These are phyloP conservation scores for Perilla frutescens DNA, from an alignment of 257 asterid species.

Conservation along the genomic window DNA sequence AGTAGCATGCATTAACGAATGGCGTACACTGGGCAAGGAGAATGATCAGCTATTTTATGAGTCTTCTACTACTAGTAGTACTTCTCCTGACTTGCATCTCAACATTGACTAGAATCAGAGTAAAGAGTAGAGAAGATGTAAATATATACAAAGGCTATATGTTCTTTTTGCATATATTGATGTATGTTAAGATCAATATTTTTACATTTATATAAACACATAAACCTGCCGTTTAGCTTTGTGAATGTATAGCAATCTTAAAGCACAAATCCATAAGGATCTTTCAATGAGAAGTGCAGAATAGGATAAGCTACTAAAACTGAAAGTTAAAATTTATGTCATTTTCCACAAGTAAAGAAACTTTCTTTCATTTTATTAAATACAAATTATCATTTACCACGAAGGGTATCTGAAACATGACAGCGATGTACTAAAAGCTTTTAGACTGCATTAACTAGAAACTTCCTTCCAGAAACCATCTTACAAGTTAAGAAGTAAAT, in stretches of 20 bases:
- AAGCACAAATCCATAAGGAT: background rate
- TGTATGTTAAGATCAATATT: constrained; percentile 21
- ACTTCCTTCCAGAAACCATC: background rate
- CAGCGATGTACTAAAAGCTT: background rate
- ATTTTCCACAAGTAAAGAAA: background rate
- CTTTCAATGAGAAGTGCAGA: background rate
- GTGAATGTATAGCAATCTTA: constrained; percentile 16
- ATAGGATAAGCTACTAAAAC: background rate
- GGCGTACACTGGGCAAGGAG: constrained; percentile 56
- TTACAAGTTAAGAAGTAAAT: background rate
- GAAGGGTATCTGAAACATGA: background rate
- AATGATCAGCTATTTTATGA: constrained; percentile 30
- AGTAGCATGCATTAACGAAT: constrained; percentile 55
- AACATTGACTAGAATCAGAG: constrained; percentile 47
- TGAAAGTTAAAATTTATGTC: background rate
- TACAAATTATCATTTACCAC: background rate
- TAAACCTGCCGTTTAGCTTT: background rate
- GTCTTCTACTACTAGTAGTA: constrained; percentile 43
- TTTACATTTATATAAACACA: background rate
- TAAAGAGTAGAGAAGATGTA: background rate
- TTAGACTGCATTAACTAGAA: background rate
- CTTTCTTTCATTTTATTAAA: background rate
- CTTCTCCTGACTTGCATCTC: constrained; percentile 51
- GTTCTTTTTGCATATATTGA: constrained; percentile 7
- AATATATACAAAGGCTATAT: background rate